Evolutionary conservation across 139 green algal genomes (phyloP).

Genomic region (Picochlorum sp.): DNA sequence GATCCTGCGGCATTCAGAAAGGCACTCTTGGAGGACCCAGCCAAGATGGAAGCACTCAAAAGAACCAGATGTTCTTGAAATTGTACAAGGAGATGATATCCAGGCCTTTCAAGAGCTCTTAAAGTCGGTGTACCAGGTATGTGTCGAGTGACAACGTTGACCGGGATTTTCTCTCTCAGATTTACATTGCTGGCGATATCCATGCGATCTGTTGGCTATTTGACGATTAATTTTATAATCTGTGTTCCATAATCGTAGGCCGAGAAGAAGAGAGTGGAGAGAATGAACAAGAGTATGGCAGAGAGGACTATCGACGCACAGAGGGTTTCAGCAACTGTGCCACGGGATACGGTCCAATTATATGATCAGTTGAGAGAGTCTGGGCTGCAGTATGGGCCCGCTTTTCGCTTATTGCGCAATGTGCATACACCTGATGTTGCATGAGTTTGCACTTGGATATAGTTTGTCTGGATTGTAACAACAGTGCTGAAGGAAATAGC

Average conservation of each 20-base stretch:
- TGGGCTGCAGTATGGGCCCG: constrained; percentile 81
- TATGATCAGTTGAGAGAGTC: constrained; percentile 69
- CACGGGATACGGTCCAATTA: constrained; percentile 48
- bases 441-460: not conserved
- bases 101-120: constrained; percentile 60
- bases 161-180: not conserved
- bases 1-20: constrained; percentile 54
- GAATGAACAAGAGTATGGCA: constrained; percentile 31
- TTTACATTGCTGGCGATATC: not conserved
- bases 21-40: constrained; percentile 43
- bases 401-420: constrained; percentile 81
- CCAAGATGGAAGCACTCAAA: constrained; percentile 40
- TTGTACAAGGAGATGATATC: constrained; percentile 55
- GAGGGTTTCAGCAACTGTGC: constrained; percentile 59
- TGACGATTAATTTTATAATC: not conserved
- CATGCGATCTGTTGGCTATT: not conserved
- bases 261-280: constrained; percentile 46
- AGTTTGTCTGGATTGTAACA: too few relatives aligned
- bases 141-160: not conserved
- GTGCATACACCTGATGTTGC: constrained; percentile 67
- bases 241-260: constrained; percentile 26
- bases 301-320: constrained; percentile 85
- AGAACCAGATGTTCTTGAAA: constrained; percentile 42
- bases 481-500: too few relatives aligned
- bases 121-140: constrained; percentile 44